A percentile compares a stretch with the other conserved stretches of the same genome.
Evolutionary conservation across 176 grass and related monocot species (phyloP).

Genomic region (Echinochloa phyllopogon): DNA sequence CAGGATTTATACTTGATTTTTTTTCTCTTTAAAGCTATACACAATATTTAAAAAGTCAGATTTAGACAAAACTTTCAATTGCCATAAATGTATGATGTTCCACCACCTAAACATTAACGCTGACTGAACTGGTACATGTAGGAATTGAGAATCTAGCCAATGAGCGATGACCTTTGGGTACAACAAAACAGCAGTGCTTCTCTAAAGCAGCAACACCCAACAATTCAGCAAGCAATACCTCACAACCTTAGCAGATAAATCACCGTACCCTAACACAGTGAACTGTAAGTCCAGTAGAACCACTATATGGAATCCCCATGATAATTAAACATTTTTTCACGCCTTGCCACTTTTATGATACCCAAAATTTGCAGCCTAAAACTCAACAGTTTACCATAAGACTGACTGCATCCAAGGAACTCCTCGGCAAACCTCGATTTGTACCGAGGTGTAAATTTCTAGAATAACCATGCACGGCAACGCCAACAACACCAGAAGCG

Average conservation of each 20-base stretch:
- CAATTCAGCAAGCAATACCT: background rate
- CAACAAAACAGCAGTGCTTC: background rate
- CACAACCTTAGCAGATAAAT: background rate
- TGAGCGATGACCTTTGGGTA: background rate
- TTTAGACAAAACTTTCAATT: background rate
- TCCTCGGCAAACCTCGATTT: background rate
- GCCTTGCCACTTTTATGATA: background rate
- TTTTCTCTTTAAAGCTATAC: background rate
- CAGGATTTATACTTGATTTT: background rate
- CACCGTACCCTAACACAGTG: background rate
- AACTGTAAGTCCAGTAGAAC: background rate
- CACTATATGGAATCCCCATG: background rate
- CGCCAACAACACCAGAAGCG: background rate
- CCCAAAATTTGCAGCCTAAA: background rate
- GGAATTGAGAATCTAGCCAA: constrained; percentile 14
- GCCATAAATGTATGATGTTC: background rate
- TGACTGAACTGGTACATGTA: background rate
- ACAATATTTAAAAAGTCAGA: background rate
- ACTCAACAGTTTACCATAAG: background rate
- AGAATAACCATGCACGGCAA: background rate
- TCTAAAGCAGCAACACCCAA: background rate
- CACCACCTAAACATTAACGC: background rate
- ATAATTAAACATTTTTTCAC: background rate
- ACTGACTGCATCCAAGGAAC: background rate
- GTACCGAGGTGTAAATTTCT: background rate